Evolutionary conservation across 106 monocot species (phyloP).

Genomic region (Alisma plantagoaquatica): DNA sequence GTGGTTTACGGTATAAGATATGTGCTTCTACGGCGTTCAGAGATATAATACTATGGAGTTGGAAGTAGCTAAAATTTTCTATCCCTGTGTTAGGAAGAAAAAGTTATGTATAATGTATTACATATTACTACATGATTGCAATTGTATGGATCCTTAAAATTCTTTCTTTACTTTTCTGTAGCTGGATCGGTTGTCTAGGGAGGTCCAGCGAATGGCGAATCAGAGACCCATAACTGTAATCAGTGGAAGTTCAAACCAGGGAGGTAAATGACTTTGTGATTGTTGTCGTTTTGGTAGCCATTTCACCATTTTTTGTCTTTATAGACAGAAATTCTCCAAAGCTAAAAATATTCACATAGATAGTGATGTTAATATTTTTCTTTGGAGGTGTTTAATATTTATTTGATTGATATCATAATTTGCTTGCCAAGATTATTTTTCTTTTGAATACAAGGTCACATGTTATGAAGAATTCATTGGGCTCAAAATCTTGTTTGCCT

Average conservation of each 20-base stretch:
- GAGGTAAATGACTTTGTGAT: conserved; percentile 1
- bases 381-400: neutral
- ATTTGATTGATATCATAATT: neutral
- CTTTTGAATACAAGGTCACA: too few relatives aligned
- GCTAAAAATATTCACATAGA: neutral
- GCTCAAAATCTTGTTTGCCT: too few relatives aligned
- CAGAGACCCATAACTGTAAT: conserved; percentile 37
- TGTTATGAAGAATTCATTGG: too few relatives aligned
- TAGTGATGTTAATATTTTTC: neutral
- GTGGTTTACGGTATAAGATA: too few relatives aligned
- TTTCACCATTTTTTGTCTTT: too few relatives aligned
- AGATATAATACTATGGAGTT: too few relatives aligned
- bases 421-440: neutral
- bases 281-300: too few relatives aligned
- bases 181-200: conserved; percentile 42
- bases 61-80: too few relatives aligned
- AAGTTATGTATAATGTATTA: neutral
- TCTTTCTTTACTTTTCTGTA: conserved; percentile 6
- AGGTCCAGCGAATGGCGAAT: conserved; percentile 44
- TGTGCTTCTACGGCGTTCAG: too few relatives aligned
- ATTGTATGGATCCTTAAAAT: too few relatives aligned
- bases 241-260: conserved; percentile 35
- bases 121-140: too few relatives aligned
- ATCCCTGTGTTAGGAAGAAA: too few relatives aligned
- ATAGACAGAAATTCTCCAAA: neutral